These are phyloP conservation scores for Salvia rosmarinus DNA, from an alignment of 257 asterid genomes.

Conservation along the genomic window DNA sequence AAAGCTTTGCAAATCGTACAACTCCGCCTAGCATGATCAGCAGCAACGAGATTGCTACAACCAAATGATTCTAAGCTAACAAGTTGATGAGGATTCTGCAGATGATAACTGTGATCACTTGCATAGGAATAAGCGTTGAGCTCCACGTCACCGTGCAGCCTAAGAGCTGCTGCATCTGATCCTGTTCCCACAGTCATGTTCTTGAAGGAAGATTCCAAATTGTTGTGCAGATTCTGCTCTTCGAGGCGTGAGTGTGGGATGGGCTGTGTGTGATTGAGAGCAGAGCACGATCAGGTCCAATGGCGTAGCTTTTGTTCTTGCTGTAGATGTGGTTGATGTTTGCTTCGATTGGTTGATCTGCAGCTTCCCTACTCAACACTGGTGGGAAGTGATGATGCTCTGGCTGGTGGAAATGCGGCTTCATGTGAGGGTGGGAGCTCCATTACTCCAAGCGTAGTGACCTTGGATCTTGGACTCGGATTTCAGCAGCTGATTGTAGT, in stretches of 20 bases:
- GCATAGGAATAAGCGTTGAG: constrained; percentile 34
- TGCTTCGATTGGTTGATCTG: constrained; percentile 15
- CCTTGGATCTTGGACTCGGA: constrained; percentile 36
- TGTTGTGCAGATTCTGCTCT: constrained; percentile 36
- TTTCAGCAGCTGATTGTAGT: constrained; percentile 8
- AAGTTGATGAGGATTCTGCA: constrained; percentile 27
- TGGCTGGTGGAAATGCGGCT: constrained; percentile 25
- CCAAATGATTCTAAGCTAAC: constrained; percentile 28
- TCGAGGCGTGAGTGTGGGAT: constrained; percentile 6
- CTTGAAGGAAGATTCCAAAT: constrained; percentile 29
- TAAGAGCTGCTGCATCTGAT: constrained; percentile 2
- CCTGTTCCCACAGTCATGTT: constrained; percentile 37
- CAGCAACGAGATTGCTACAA: constrained; percentile 41
- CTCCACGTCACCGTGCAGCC: constrained; percentile 40
- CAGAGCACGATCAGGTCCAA: constrained; percentile 36
- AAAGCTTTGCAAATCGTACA: constrained; percentile 45
- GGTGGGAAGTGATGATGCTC: constrained; percentile 29
- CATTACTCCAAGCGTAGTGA: constrained; percentile 1
- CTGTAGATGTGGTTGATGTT: constrained; percentile 28
- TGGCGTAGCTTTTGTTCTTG: constrained; percentile 32
- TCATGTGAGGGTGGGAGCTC: constrained; percentile 31
- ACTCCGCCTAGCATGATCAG: constrained; percentile 37
- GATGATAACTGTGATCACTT: constrained; percentile 36
- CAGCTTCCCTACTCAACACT: background rate
- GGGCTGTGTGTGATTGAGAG: constrained; percentile 11